phyloP scores from a whole-genome alignment of 441 rosid species.

The Jatropha multifida region DNA sequence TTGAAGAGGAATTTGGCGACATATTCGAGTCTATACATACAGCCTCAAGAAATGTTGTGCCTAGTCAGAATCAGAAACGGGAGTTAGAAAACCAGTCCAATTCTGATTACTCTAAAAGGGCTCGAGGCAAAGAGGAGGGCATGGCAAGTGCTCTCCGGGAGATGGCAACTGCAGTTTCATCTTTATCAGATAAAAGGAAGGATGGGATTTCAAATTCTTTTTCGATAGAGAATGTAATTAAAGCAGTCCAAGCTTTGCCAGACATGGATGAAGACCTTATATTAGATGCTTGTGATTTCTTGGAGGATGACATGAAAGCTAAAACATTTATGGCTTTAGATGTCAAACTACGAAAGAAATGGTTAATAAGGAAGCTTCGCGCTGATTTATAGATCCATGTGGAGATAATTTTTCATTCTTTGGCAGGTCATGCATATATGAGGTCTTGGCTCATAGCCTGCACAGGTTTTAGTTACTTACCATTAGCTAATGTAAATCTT shows the following conservation, averaged over 20 bases:
- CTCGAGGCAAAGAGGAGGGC: constrained; percentile 35
- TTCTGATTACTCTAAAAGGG: constrained; percentile 40
- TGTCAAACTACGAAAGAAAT: constrained; percentile 67
- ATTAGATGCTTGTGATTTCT: constrained; percentile 81
- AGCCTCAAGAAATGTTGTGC: constrained; percentile 27
- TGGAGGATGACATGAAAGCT: constrained; percentile 75
- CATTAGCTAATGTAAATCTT: constrained; percentile 1
- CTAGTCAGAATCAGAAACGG: constrained; percentile 44
- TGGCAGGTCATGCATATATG: not conserved
- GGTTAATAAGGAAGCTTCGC: constrained; percentile 78
- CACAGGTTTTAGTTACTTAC: not conserved
- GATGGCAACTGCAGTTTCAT: constrained; percentile 39
- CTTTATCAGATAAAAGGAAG: constrained; percentile 30
- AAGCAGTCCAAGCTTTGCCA: constrained; percentile 67
- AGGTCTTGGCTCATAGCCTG: not conserved
- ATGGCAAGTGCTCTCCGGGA: constrained; percentile 28
- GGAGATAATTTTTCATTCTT: not conserved
- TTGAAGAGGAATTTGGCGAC: constrained; percentile 44
- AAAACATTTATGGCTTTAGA: constrained; percentile 77
- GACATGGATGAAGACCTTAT: constrained; percentile 86
- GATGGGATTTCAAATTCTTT: constrained; percentile 31
- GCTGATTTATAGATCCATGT: constrained; percentile 29
- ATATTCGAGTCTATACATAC: constrained; percentile 24
- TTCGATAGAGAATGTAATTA: constrained; percentile 56
- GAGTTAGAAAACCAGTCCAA: constrained; percentile 35